These are phyloP conservation scores for Wolfiporia cocos DNA, from an alignment of 1,284 basidiomycete genomes.

Conservation along the genomic window DNA sequence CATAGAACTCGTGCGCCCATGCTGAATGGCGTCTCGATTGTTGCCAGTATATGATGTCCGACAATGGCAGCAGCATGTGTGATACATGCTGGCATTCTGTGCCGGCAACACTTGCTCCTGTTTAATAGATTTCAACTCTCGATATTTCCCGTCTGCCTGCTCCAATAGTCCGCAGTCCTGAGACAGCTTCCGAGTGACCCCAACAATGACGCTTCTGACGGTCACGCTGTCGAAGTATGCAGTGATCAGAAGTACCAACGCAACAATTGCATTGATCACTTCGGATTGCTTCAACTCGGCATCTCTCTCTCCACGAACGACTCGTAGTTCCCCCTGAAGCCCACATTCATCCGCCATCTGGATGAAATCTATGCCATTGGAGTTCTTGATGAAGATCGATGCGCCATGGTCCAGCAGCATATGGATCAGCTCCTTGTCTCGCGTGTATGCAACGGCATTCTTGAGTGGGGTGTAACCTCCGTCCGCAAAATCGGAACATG, in stretches of 20 bases:
- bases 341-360: constrained; percentile 2
- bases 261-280: constrained; percentile 1
- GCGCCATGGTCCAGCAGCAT: constrained; percentile 6
- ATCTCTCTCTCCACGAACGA: not conserved
- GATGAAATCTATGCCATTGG: not conserved
- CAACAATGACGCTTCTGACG: too few species aligned
- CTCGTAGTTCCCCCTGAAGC: constrained; percentile 3
- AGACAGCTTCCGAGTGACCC: too few species aligned
- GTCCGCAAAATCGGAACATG: constrained; percentile 1
- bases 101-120: too few species aligned
- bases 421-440: constrained; percentile 5
- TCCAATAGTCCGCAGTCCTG: too few species aligned
- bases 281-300: not conserved
- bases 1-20: too few species aligned
- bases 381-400: not conserved
- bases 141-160: too few species aligned
- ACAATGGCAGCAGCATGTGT: too few species aligned
- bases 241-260: constrained; percentile 4
- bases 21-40: too few species aligned
- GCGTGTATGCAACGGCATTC: constrained; percentile 4
- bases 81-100: too few species aligned
- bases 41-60: too few species aligned
- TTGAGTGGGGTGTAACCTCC: constrained; percentile 4
- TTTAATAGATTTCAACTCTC: too few species aligned
- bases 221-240: constrained; percentile 1